phyloP scores from a whole-genome alignment of 495 filamentous ascomycete species.

The Penicillium angulare region DNA sequence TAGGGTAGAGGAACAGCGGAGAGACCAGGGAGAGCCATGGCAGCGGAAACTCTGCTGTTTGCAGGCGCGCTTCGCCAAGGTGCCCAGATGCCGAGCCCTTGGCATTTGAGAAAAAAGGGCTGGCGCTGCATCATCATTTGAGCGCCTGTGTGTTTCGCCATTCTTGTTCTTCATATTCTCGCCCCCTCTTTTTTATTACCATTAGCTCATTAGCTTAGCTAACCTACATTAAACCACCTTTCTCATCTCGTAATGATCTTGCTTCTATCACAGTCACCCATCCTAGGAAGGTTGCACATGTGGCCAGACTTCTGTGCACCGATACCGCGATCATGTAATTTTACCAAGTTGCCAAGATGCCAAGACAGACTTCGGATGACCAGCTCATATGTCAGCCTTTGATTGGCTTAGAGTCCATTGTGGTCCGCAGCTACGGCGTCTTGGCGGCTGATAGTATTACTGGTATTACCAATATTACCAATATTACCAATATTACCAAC shows the following conservation, averaged over 20 bases:
- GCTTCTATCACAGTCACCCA: background rate
- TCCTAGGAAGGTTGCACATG: slow-evolving; percentile 10
- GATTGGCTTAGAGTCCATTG: slow-evolving; percentile 15
- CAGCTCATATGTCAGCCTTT: background rate
- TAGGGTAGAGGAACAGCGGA: slow-evolving; percentile 34
- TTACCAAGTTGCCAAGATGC: slow-evolving; percentile 38
- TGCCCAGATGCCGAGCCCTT: slow-evolving; percentile 48
- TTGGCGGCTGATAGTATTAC: slow-evolving; percentile 12
- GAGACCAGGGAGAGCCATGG: slow-evolving; percentile 31
- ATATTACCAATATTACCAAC: too few species aligned
- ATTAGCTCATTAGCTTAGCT: too few species aligned
- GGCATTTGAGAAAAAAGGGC: slow-evolving; percentile 24
- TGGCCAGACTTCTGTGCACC: slow-evolving; percentile 8
- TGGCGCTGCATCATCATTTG: slow-evolving; percentile 1
- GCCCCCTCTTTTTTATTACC: too few species aligned
- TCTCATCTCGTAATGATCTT: background rate
- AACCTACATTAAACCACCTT: too few species aligned
- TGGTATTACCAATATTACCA: background rate
- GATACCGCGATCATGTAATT: slow-evolving; percentile 17
- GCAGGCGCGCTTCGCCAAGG: slow-evolving; percentile 38
- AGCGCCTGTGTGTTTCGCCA: background rate
- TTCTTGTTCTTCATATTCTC: too few species aligned
- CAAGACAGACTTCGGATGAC: slow-evolving; percentile 30
- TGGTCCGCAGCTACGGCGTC: slow-evolving; percentile 30
- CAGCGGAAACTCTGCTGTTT: slow-evolving; percentile 31